Evolutionary conservation across 352 stramenopile species (phyloP).

Genomic region (Globisporangium cystogenes): DNA sequence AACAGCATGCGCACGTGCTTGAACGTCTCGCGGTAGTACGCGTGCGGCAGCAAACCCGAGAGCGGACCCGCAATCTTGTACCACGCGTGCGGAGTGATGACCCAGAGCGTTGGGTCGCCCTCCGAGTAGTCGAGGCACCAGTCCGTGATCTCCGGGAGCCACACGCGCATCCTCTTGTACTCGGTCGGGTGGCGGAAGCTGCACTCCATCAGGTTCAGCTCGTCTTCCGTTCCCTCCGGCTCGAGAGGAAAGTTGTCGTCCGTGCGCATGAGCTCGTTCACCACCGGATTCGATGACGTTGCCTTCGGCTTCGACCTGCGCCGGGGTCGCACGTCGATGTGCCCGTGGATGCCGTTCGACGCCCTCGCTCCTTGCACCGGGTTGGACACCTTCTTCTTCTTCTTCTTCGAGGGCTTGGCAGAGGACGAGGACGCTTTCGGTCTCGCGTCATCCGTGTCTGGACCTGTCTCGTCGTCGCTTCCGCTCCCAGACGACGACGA

Average conservation of each 20-base stretch:
- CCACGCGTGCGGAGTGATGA: conserved; percentile 77
- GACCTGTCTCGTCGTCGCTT: conserved; percentile 27
- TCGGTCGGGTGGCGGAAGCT: conserved; percentile 63
- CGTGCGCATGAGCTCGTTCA: conserved; percentile 76
- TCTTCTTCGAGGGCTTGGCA: neutral
- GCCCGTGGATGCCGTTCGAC: conserved; percentile 1
- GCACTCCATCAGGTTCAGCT: conserved; percentile 77
- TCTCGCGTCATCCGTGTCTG: conserved; percentile 1
- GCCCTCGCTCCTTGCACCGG: neutral
- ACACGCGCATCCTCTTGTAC: conserved; percentile 63
- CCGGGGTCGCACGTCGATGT: conserved; percentile 1
- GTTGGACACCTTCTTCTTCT: conserved; percentile 4
- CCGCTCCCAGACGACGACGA: conserved; percentile 29
- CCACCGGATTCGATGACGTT: conserved; percentile 27
- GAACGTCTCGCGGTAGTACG: conserved; percentile 67
- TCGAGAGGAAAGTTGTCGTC: conserved; percentile 44
- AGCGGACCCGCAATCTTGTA: conserved; percentile 83
- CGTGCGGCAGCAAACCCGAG: conserved; percentile 66
- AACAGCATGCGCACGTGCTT: conserved; percentile 73
- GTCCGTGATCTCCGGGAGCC: conserved; percentile 80
- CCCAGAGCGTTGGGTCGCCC: conserved; percentile 79
- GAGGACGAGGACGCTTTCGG: neutral
- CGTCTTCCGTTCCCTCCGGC: conserved; percentile 43
- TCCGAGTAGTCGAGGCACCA: conserved; percentile 87
- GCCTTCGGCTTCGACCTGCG: conserved; percentile 13